Percentiles rank a stretch among this genome's conserved stretches.
phyloP scores from a whole-genome alignment of 495 filamentous ascomycete genomes.

The Tuber aestivum region DNA sequence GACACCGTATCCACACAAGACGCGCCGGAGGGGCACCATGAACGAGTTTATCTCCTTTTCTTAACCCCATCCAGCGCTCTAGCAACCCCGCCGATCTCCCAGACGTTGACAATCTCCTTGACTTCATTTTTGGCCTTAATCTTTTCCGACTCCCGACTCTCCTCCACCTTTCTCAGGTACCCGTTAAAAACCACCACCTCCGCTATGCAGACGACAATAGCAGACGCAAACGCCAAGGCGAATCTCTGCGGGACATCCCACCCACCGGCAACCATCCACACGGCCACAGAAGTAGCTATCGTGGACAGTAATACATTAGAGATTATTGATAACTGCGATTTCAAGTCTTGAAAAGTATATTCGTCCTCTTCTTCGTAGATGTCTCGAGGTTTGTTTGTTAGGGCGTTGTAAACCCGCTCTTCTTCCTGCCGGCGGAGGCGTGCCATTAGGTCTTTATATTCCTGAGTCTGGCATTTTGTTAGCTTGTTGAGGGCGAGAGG shows the following conservation, averaged over 20 bases:
- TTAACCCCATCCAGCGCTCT: neutral
- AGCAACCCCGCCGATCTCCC: constrained; percentile 1
- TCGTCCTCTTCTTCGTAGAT: constrained; percentile 55
- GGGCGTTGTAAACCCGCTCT: constrained; percentile 67
- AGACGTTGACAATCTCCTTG: constrained; percentile 52
- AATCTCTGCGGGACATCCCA: constrained; percentile 66
- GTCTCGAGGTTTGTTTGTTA: constrained; percentile 56
- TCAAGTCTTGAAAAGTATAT: constrained; percentile 56
- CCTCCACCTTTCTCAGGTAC: constrained; percentile 70
- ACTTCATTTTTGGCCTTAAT: constrained; percentile 54
- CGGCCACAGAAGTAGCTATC: constrained; percentile 60
- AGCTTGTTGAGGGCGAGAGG: constrained; percentile 31
- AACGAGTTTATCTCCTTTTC: neutral
- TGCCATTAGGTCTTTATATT: constrained; percentile 86
- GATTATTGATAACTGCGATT: constrained; percentile 67
- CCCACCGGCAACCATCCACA: constrained; percentile 65
- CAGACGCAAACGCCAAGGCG: constrained; percentile 63
- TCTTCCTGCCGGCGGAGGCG: constrained; percentile 75
- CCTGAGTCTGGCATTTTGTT: constrained; percentile 54
- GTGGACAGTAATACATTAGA: constrained; percentile 69
- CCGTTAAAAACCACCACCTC: constrained; percentile 84
- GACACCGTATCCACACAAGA: neutral
- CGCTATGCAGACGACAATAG: constrained; percentile 67
- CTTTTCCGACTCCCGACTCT: constrained; percentile 63
- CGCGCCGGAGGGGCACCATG: neutral